Percentiles rank a stretch among this genome's conserved stretches.
Conservation (phyloP, 2,329 filamentous ascomycete genomes). For the Colletotrichum musicola region DNA sequence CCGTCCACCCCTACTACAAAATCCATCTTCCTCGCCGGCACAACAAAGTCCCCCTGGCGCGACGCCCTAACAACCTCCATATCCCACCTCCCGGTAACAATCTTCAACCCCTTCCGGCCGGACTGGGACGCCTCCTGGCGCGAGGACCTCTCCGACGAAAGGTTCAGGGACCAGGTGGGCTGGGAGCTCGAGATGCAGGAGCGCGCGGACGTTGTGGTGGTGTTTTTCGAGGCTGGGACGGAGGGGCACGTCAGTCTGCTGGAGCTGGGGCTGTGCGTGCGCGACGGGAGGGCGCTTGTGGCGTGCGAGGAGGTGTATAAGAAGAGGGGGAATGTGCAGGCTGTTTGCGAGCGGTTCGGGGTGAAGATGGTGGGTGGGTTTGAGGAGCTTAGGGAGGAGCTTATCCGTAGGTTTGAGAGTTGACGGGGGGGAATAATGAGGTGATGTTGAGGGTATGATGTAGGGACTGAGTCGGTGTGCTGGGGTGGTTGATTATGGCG, state of each 20-base stretch:
- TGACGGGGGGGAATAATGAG: not conserved
- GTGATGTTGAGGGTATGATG: not conserved
- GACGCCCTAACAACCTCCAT: constrained; percentile 56
- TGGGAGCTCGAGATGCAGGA: constrained; percentile 74
- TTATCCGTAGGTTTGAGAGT: constrained; percentile 49
- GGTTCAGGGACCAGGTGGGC: constrained; percentile 65
- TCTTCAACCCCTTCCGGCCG: constrained; percentile 68
- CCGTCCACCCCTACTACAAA: constrained; percentile 33
- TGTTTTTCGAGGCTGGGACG: constrained; percentile 67
- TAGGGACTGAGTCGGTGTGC: no score
- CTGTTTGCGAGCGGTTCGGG: constrained; percentile 64
- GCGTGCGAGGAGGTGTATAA: constrained; percentile 64
- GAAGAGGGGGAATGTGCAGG: constrained; percentile 72
- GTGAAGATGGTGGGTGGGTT: constrained; percentile 59
- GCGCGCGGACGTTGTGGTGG: constrained; percentile 63
- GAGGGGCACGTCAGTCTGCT: constrained; percentile 69
- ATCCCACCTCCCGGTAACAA: constrained; percentile 59
- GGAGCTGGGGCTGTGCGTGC: constrained; percentile 69
- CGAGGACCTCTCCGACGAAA: constrained; percentile 60
- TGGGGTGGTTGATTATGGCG: not conserved
- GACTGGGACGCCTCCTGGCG: constrained; percentile 69
- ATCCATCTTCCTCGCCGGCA: constrained; percentile 70
- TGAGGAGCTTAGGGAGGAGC: constrained; percentile 52
- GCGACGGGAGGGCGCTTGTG: constrained; percentile 61
- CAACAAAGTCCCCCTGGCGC: constrained; percentile 64